Evolutionary conservation across 2,329 filamentous ascomycete species (phyloP), one percentile per base, ranked within the genome.

Genomic region (Colletotrichum simmondsii): DNA sequence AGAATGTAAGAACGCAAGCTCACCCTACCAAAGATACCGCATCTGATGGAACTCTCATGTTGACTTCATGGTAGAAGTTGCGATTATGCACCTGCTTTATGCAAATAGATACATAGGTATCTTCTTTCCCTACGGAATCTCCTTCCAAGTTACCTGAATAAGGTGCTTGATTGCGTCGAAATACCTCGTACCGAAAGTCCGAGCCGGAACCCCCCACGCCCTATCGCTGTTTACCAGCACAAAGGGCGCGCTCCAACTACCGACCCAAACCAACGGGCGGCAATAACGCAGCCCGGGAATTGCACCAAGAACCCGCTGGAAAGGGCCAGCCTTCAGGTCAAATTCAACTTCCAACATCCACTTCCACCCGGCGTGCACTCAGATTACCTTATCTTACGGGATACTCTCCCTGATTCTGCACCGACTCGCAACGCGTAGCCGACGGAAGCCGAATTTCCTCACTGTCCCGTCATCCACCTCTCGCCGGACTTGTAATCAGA

Each of bases 371-470:
- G 8, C 3, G 16, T 10, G 42, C 19, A n/a, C 42, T n/a, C 42
- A 8, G 42, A 49, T n/a, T n/a, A 19, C 16, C 37, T 16, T 3
- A 16, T 19, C 37, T 49, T n/a, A 8, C 42, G 8, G 19, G 32
- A 12, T 42, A 16, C 16, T 14, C n/a, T 49, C 5, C 42, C 16
- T 10, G n/a, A 19, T 19, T 49, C 42, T 49, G 42, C 42, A 49
- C 16, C 42, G 19, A 49, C 19, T 49, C 7, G 42, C 16, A n/a
- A 59, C 11, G 16, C 22, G 60, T 22, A 64, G 70, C 70, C 70
- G 70, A 72, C 56, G 53, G 60, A 72, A 72, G 32, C 64, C 64
- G 68, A 26, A 11, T 68, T 71, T 58, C 64, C 49, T 63, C 42
- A 53, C 66, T 42, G n/a, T 49, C 49, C 49, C 49, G 22, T 52